A percentile compares a stretch with the other conserved stretches of the same genome.
phyloP scores from a whole-genome alignment of 2,329 filamentous ascomycete genomes.

The Scleromitrula shiraiana region DNA sequence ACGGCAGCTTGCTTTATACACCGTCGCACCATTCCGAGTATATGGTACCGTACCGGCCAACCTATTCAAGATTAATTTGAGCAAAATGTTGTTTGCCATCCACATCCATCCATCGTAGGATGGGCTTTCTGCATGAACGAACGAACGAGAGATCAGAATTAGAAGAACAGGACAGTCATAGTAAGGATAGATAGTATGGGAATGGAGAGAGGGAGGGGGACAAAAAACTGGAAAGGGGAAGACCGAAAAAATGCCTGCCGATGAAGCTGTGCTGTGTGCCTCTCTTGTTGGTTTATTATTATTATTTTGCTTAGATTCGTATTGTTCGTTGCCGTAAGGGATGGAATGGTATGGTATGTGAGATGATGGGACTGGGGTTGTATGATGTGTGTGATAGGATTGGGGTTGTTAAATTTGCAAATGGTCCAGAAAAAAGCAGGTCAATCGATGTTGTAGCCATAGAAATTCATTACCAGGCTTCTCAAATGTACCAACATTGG shows the following conservation, averaged over 20 bases:
- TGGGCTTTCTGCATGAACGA: too few species aligned
- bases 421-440: too few species aligned
- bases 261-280: conserved; percentile 18
- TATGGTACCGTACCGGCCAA: conserved; percentile 24
- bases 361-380: too few species aligned
- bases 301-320: too few species aligned
- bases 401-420: conserved; percentile 19
- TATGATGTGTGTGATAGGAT: conserved; percentile 9
- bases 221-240: too few species aligned
- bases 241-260: conserved; percentile 16
- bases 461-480: conserved; percentile 18
- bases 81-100: conserved; percentile 26
- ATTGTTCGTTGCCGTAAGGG: conserved; percentile 10
- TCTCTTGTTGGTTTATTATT: conserved; percentile 24
- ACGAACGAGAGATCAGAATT: conserved; percentile 7
- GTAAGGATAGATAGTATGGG: too few species aligned
- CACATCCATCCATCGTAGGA: conserved; percentile 18
- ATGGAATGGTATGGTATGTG: conserved; percentile 21
- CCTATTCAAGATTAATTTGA: conserved; percentile 23
- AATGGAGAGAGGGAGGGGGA: too few species aligned
- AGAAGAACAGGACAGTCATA: too few species aligned
- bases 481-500: conserved; percentile 15
- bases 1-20: conserved; percentile 27
- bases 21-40: conserved; percentile 27
- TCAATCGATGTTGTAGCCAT: conserved; percentile 19